Conservation (phyloP, 2,329 filamentous ascomycete species). For the Alternaria alternata region DNA sequence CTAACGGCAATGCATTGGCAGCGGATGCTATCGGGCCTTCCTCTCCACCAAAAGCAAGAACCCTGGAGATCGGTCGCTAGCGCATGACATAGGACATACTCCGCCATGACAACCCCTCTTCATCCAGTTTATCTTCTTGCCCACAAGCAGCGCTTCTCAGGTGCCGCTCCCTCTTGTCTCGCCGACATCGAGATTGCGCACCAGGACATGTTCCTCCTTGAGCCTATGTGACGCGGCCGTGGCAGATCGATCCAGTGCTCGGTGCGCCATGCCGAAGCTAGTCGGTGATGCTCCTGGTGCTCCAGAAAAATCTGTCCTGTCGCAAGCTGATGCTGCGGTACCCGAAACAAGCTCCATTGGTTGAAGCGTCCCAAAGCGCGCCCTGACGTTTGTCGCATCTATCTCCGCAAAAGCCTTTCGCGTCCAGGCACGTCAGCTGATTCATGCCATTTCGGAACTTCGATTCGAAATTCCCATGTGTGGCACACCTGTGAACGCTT, state of each 20-base stretch:
- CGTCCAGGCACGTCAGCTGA: conserved; percentile 2
- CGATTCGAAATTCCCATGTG: conserved; percentile 17
- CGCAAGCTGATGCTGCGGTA: conserved; percentile 4
- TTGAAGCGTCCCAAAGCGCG: not conserved
- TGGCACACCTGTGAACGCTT: not conserved
- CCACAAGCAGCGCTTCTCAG: conserved; percentile 1
- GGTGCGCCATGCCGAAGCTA: conserved; percentile 15
- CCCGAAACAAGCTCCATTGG: not conserved
- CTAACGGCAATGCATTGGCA: not conserved
- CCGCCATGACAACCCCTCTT: conserved; percentile 3
- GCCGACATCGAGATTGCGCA: conserved; percentile 3
- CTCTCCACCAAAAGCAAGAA: conserved; percentile 7
- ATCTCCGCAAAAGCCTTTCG: conserved; percentile 7
- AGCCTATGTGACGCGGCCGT: not conserved
- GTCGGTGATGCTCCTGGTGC: not conserved
- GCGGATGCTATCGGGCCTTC: conserved; percentile 12
- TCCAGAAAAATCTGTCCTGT: conserved; percentile 12
- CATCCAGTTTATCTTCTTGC: conserved; percentile 2
- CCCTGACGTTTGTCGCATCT: conserved; percentile 5
- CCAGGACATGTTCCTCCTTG: not conserved
- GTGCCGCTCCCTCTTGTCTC: not conserved
- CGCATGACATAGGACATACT: not conserved
- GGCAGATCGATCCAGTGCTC: conserved; percentile 1
- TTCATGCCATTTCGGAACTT: conserved; percentile 9
- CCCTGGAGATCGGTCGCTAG: conserved; percentile 8